These are phyloP conservation scores for Comarum palustre DNA, from an alignment of 306 rosid species.

Conservation along the genomic window DNA sequence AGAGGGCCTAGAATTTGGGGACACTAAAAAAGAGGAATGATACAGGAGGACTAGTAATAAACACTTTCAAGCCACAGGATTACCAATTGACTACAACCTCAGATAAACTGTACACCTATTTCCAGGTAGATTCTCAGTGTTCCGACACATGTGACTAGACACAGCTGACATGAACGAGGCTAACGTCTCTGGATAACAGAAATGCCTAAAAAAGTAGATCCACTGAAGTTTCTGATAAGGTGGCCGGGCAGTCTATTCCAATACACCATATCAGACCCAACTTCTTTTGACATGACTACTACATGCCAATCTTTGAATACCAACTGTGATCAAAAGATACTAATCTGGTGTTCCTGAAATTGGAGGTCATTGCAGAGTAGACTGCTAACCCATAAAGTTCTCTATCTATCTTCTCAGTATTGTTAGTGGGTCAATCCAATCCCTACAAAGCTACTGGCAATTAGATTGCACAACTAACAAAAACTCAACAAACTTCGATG, in stretches of 20 bases:
- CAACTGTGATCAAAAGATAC: constrained; percentile 34
- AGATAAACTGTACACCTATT: constrained; percentile 20
- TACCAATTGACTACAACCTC: constrained; percentile 25
- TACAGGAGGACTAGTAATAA: background rate
- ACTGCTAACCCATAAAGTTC: constrained; percentile 12
- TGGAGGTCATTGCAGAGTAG: constrained; percentile 27
- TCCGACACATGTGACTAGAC: constrained; percentile 16
- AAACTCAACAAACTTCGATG: constrained; percentile 8
- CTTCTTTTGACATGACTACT: constrained; percentile 19
- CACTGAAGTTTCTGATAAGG: constrained; percentile 19
- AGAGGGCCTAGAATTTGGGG: constrained; percentile 4
- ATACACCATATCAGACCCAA: constrained; percentile 24
- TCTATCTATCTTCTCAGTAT: constrained; percentile 23
- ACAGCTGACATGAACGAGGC: constrained; percentile 7
- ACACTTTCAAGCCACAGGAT: constrained; percentile 32
- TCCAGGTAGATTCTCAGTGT: constrained; percentile 16
- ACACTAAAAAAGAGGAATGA: background rate
- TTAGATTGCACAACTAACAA: constrained; percentile 13
- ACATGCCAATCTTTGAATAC: constrained; percentile 17
- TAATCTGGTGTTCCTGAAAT: constrained; percentile 33
- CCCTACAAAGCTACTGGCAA: constrained; percentile 17
- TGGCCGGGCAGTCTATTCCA: constrained; percentile 27
- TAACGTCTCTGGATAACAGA: constrained; percentile 9
- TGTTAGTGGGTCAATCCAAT: constrained; percentile 29
- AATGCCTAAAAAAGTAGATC: background rate